These are phyloP conservation scores for Hyaloscypha variabilis DNA, from an alignment of 495 filamentous ascomycete genomes.

Conservation along the genomic window DNA sequence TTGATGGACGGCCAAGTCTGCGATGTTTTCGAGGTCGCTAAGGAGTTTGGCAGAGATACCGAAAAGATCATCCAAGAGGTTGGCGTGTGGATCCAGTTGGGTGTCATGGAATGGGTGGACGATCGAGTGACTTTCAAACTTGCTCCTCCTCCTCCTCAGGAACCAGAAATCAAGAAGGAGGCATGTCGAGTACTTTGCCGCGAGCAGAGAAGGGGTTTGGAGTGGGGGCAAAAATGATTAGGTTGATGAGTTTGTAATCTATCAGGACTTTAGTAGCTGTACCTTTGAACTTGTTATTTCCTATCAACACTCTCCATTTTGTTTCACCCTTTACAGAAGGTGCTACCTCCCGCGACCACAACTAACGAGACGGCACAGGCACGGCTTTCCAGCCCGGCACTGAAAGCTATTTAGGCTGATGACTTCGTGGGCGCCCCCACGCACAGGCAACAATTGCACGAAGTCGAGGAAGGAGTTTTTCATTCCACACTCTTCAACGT, in stretches of 20 bases:
- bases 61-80: neutral
- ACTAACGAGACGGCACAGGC: no score
- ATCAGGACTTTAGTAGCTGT: neutral
- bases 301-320: neutral
- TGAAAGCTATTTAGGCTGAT: no score
- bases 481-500: no score
- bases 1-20: neutral
- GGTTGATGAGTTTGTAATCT: neutral
- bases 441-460: no score
- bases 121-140: neutral
- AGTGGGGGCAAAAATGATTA: neutral
- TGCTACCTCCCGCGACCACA: no score
- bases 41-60: neutral
- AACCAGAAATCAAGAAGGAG: neutral
- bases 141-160: neutral
- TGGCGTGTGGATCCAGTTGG: neutral
- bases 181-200: neutral
- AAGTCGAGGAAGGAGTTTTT: no score
- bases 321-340: neutral
- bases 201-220: neutral
- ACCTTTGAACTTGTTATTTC: neutral
- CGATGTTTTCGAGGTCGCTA: neutral
- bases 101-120: neutral
- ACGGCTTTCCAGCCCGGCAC: no score
- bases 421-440: no score